A percentile compares a stretch with the other conserved stretches of the same genome.
Evolutionary conservation across 169 alveolate genomes (phyloP).

Genomic region (Plasmodium vivax): DNA sequence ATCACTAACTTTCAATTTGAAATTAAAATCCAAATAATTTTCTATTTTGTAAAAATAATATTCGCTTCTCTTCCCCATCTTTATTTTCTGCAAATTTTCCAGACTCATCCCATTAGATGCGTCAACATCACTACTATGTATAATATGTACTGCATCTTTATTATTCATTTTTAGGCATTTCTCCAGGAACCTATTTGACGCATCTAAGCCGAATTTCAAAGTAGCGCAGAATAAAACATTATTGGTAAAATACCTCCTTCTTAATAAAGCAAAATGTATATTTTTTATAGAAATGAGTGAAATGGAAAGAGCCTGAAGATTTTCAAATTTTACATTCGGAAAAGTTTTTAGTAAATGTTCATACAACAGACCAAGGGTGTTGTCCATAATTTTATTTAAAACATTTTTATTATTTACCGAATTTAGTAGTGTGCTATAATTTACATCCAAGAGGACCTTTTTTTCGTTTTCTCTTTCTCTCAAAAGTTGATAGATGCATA

Average conservation of each 20-base stretch:
- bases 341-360: conserved; percentile 47
- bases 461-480: background rate
- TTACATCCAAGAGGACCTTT: conserved; percentile 26
- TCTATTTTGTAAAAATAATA: conserved; percentile 64
- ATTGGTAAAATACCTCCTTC: conserved; percentile 25
- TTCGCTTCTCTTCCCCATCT: conserved; percentile 3
- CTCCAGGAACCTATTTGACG: conserved; percentile 37
- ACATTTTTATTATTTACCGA: conserved; percentile 51
- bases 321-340: conserved; percentile 44
- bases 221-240: conserved; percentile 12
- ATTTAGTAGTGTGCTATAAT: conserved; percentile 51
- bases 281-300: conserved; percentile 67
- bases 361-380: conserved; percentile 33
- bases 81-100: conserved; percentile 27
- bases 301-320: conserved; percentile 49
- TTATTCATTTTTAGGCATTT: conserved; percentile 22
- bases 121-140: background rate
- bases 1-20: conserved; percentile 55
- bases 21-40: conserved; percentile 48
- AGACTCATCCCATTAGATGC: background rate
- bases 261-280: conserved; percentile 31
- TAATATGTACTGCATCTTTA: conserved; percentile 22
- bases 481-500: conserved; percentile 12
- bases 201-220: conserved; percentile 29
- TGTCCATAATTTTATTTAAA: conserved; percentile 44